phyloP scores from a whole-genome alignment of 129 eudicot genomes.

The Dittrichia graveolens region DNA sequence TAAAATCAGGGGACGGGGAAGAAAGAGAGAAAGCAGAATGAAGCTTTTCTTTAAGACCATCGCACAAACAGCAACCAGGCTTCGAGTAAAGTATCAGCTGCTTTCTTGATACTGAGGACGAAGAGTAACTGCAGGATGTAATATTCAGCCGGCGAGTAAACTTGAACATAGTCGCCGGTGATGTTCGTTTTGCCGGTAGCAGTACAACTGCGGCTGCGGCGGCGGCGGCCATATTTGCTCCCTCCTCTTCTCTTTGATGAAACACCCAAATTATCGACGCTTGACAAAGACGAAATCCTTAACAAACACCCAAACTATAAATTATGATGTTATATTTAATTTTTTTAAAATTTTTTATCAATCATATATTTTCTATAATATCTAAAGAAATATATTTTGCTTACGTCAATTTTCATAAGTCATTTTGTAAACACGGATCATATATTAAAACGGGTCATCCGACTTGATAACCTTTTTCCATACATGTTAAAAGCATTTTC shows the following conservation, averaged over 20 bases:
- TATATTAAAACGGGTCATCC: no score
- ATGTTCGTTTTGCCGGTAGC: conserved; percentile 13
- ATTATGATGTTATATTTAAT: no score
- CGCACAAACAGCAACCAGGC: conserved; percentile 99
- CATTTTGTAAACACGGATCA: no score
- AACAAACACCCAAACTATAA: no score
- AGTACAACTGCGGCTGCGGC: conserved; percentile 11
- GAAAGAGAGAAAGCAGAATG: conserved; percentile 67
- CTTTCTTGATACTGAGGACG: conserved; percentile 38
- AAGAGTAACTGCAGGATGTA: conserved; percentile 26
- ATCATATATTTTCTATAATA: no score
- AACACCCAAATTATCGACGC: not conserved
- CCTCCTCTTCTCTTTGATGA: not conserved
- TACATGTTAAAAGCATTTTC: no score
- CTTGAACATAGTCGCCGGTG: conserved; percentile 20
- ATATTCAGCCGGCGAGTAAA: conserved; percentile 12
- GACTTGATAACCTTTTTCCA: no score
- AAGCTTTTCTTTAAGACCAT: conserved; percentile 93
- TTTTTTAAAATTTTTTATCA: no score
- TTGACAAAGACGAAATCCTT: no score
- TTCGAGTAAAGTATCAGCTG: conserved; percentile 79
- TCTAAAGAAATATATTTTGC: no score
- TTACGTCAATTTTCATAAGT: no score
- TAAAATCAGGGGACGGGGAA: conserved; percentile 43
- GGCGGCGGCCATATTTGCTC: conserved; percentile 20